These are phyloP conservation scores for Kodamaea sp. DNA, from an alignment of 1,139 yeast species.

Conservation along the genomic window DNA sequence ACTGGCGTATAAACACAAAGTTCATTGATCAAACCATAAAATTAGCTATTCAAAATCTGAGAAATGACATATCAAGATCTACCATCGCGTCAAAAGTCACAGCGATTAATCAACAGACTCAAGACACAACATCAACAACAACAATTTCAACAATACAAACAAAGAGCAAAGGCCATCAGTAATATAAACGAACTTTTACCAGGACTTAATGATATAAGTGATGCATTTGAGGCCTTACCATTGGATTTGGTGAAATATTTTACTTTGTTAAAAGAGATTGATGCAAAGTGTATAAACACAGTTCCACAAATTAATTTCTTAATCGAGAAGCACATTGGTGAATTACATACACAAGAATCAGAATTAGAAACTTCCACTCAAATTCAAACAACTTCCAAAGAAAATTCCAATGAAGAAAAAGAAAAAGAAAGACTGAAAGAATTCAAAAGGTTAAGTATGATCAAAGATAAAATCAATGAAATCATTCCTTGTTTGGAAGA, in stretches of 20 bases:
- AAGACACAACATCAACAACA: constrained; percentile 24
- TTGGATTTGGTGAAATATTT: constrained; percentile 77
- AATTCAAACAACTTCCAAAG: too few relatives aligned
- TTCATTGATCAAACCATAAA: not conserved
- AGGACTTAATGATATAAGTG: constrained; percentile 87
- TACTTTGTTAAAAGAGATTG: constrained; percentile 87
- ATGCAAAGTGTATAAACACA: constrained; percentile 82
- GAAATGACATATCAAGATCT: constrained; percentile 33
- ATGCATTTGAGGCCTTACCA: constrained; percentile 90
- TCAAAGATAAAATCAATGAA: constrained; percentile 54
- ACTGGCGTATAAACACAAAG: not conserved
- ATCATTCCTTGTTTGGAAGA: constrained; percentile 92
- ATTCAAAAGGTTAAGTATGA: constrained; percentile 24
- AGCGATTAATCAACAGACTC: constrained; percentile 38
- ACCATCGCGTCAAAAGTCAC: constrained; percentile 49
- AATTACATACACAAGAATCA: constrained; percentile 34
- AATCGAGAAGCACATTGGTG: constrained; percentile 53
- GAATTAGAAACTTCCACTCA: constrained; percentile 18
- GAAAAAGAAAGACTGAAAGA: not conserved
- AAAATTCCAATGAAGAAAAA: not conserved
- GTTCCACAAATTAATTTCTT: constrained; percentile 62
- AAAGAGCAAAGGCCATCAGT: constrained; percentile 31
- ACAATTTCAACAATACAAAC: constrained; percentile 34
- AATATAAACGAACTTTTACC: constrained; percentile 57
- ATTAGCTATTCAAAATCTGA: not conserved